These are phyloP conservation scores for Boletus tomentosulus DNA, from an alignment of 768 basidiomycete species.

Conservation along the genomic window DNA sequence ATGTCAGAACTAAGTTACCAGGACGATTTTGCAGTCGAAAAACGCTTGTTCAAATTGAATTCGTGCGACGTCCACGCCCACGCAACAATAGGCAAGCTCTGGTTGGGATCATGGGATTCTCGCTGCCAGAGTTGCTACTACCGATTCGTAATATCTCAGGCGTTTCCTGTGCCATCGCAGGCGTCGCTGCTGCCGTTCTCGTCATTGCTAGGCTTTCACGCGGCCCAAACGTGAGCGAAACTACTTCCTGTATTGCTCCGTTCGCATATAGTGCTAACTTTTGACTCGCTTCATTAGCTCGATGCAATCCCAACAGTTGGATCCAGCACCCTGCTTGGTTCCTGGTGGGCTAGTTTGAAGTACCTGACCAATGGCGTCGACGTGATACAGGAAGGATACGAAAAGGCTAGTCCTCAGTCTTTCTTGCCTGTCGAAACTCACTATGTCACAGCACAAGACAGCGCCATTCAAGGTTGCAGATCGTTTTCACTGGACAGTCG, in stretches of 20 bases:
- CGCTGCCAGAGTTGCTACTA: neutral
- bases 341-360: too few relatives aligned
- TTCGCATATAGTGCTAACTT: neutral
- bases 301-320: constrained; percentile 29
- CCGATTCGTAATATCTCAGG: too few relatives aligned
- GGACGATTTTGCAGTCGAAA: too few relatives aligned
- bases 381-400: constrained; percentile 29
- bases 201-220: neutral
- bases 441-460: constrained; percentile 18
- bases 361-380: constrained; percentile 15
- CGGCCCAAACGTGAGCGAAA: neutral
- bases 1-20: too few relatives aligned
- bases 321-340: constrained; percentile 20
- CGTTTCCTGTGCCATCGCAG: too few relatives aligned
- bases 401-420: constrained; percentile 16
- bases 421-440: neutral
- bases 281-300: constrained; percentile 5
- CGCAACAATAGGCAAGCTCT: too few relatives aligned
- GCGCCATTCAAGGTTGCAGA: constrained; percentile 28
- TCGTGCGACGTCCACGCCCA: too few relatives aligned
- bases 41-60: too few relatives aligned
- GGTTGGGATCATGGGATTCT: neutral
- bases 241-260: neutral
- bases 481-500: constrained; percentile 34
- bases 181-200: neutral